Evolutionary conservation across 2,329 filamentous ascomycete species (phyloP), one percentile per base, ranked within the genome.

Genomic region (Dactylellina haptotyla): DNA sequence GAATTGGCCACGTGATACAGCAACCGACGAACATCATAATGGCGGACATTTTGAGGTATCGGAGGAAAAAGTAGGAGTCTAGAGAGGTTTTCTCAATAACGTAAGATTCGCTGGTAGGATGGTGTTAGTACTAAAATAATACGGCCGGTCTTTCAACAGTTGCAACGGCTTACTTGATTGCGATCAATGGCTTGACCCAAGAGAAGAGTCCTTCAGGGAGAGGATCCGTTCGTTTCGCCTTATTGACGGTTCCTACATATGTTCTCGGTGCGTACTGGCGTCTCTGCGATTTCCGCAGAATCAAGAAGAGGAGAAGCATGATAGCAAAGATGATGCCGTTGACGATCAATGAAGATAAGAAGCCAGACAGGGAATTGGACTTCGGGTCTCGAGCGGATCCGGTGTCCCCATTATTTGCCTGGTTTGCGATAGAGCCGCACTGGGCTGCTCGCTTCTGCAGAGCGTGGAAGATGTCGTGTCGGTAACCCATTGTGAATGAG

Each of bases 21-120:
- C 89, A 91, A 67, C 95, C 95, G 8, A 94, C 89, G 48, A 98
- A 86, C 81, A 90, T 93, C 76, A 96, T 90, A 71, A 90, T 85
- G 62, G 89, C 87, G 26, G 89, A 83, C 61, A 95, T 89, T 79
- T 93, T 92, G 75, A 98, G 83, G 79, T 94, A 97, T 34, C 94
- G 92, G 26, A 98, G 84, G 80, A 96, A 92, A 57, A 98, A 88
- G 81, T 94, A 98, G 30, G 90, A 91, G 80, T 99, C 94, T 75
- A 99, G 87, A 0, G 93, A 96, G 80, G 94, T 92, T 82, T 97
- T 92, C 78, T 95, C 91, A 20, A 98, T 87, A 25, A 93, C 87
- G 79, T 91, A 92, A 41, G 88, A 88, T 80, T 98, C 93, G 2
- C 77, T 78, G 58, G 45, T 82, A 82, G 59, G 83, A 81, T 77